Evolutionary conservation across 768 basidiomycete genomes (phyloP).

Genomic region (Hygrophorus pudorinus): DNA sequence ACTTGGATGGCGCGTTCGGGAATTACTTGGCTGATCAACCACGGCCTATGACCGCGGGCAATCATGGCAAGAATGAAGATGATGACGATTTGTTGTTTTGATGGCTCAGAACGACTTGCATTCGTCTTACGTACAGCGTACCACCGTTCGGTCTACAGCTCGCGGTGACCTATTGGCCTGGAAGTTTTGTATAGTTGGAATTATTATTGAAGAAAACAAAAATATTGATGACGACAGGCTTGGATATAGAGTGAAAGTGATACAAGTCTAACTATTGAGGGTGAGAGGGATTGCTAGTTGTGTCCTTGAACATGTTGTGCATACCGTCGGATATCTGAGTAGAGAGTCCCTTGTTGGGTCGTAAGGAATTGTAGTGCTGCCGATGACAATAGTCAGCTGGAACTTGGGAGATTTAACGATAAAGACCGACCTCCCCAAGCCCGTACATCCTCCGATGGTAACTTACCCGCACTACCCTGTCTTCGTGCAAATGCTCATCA

Average conservation of each 20-base stretch:
- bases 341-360: constrained; percentile 34
- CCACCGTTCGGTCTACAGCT: constrained; percentile 3
- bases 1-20: constrained; percentile 67
- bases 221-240: too few relatives aligned
- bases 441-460: constrained; percentile 95
- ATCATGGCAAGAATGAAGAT: constrained; percentile 33
- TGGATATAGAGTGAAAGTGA: too few relatives aligned
- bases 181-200: not conserved
- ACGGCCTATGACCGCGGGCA: constrained; percentile 41
- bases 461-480: constrained; percentile 59
- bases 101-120: constrained; percentile 8
- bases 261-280: too few relatives aligned
- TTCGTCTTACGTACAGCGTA: constrained; percentile 2
- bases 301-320: too few relatives aligned
- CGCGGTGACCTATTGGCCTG: too few relatives aligned
- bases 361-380: constrained; percentile 84
- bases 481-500: constrained; percentile 17
- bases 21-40: constrained; percentile 68
- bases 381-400: constrained; percentile 5
- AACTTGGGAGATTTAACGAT: not conserved
- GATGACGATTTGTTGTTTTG: constrained; percentile 65
- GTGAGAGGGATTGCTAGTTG: constrained; percentile 5
- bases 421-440: constrained; percentile 73
- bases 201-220: too few relatives aligned
- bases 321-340: constrained; percentile 17